These are phyloP conservation scores for Boletus subcaerulescens DNA, from an alignment of 768 basidiomycete species.

Conservation along the genomic window DNA sequence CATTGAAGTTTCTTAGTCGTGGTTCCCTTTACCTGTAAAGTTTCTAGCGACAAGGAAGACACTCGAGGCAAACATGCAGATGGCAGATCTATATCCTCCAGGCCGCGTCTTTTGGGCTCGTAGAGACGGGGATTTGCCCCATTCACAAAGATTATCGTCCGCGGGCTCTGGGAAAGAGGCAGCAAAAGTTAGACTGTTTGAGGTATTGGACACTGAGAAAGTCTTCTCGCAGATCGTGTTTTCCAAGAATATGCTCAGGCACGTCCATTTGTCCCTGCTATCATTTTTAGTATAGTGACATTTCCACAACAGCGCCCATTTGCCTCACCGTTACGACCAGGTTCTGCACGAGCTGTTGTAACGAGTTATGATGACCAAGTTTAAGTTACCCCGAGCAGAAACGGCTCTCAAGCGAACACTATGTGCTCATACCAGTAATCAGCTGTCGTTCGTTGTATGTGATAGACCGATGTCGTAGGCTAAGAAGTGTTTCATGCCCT, in stretches of 20 bases:
- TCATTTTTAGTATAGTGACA: not conserved
- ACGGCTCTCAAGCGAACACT: not conserved
- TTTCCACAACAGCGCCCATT: constrained; percentile 51
- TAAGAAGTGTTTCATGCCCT: not conserved
- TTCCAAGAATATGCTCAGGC: constrained; percentile 81
- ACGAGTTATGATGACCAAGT: constrained; percentile 6
- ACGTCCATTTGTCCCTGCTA: constrained; percentile 18
- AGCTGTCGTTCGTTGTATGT: constrained; percentile 15
- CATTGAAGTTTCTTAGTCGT: not conserved
- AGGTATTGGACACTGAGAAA: constrained; percentile 71
- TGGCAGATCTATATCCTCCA: constrained; percentile 68
- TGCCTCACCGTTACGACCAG: constrained; percentile 79
- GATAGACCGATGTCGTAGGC: constrained; percentile 8
- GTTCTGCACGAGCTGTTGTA: constrained; percentile 67
- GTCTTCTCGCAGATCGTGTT: constrained; percentile 82
- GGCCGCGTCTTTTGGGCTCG: constrained; percentile 79
- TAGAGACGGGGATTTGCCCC: constrained; percentile 67
- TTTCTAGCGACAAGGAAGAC: constrained; percentile 81
- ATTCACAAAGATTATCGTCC: constrained; percentile 34
- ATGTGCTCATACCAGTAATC: constrained; percentile 4
- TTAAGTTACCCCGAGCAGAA: not conserved
- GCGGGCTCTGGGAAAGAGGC: constrained; percentile 21
- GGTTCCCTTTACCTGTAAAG: constrained; percentile 34
- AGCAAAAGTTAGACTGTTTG: constrained; percentile 69
- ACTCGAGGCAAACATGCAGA: constrained; percentile 80